Evolutionary conservation across 306 rosid species (phyloP).

Genomic region (Dalbergia cochinchinensis): DNA sequence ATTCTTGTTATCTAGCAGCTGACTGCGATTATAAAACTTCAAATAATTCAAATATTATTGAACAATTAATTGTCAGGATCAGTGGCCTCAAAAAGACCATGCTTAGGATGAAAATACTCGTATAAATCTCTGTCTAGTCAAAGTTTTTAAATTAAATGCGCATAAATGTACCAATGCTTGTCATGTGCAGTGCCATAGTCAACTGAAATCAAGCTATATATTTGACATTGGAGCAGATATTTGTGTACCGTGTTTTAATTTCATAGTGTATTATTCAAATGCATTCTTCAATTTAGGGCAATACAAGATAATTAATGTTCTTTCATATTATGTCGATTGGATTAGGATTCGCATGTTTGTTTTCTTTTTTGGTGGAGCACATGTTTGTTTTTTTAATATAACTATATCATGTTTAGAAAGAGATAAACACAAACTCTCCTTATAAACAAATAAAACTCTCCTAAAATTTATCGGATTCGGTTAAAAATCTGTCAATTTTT

Average conservation of each 20-base stretch:
- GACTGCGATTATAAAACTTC: neutral
- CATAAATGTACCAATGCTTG: neutral
- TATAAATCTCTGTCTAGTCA: neutral
- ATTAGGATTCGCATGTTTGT: no score
- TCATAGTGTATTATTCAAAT: neutral
- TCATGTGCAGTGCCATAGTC: neutral
- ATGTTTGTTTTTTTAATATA: no score
- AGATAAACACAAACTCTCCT: no score
- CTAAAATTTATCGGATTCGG: no score
- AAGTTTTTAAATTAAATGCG: neutral
- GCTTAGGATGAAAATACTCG: neutral
- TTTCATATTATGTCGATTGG: neutral
- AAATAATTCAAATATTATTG: conserved; percentile 1
- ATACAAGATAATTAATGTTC: neutral
- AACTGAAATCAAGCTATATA: neutral
- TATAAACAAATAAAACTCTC: no score
- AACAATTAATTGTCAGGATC: neutral
- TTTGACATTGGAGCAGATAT: neutral
- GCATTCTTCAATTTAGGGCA: neutral
- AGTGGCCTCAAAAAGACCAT: neutral
- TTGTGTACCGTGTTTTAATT: neutral
- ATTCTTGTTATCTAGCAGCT: conserved; percentile 22
- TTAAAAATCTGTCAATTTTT: no score
- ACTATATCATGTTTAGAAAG: no score
- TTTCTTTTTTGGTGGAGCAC: no score